phyloP scores from a whole-genome alignment of 805 yeast genomes.

The Blastobotrys attinorum region DNA sequence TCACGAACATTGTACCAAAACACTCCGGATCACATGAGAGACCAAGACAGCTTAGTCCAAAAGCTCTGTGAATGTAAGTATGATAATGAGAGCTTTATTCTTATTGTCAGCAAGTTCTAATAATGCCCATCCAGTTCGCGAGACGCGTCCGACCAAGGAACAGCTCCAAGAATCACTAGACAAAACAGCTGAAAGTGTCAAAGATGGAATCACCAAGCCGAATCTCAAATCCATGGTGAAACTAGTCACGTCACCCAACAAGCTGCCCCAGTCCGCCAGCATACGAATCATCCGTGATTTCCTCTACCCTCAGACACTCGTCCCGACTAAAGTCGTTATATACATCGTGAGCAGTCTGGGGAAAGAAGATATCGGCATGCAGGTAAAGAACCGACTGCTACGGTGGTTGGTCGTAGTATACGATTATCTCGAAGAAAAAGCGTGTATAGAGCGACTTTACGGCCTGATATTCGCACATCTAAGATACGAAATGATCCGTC shows the following conservation, averaged over 20 bases:
- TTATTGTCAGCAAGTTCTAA: too few species aligned
- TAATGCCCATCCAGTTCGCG: too few species aligned
- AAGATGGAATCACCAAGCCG: not conserved
- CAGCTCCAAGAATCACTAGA: not conserved
- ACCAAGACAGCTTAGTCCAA: too few species aligned
- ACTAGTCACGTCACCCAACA: not conserved
- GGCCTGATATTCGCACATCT: slow-evolving; percentile 17
- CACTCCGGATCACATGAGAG: too few species aligned
- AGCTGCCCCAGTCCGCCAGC: slow-evolving; percentile 5
- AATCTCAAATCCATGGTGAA: slow-evolving; percentile 1
- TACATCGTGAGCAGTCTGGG: slow-evolving; percentile 22
- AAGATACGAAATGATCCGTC: slow-evolving; percentile 13
- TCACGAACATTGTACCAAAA: too few species aligned
- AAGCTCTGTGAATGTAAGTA: too few species aligned
- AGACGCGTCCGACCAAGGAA: not conserved
- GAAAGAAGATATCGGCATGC: not conserved
- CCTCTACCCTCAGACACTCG: slow-evolving; percentile 14
- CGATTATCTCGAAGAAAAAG: slow-evolving; percentile 14
- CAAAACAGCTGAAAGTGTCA: not conserved
- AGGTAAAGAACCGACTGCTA: slow-evolving; percentile 14
- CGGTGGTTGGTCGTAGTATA: slow-evolving; percentile 16
- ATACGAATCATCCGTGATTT: slow-evolving; percentile 9
- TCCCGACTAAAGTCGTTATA: slow-evolving; percentile 23
- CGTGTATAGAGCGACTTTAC: slow-evolving; percentile 10
- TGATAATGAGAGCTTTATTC: too few species aligned